These are phyloP conservation scores for Blastomyces percursus DNA, from an alignment of 2,329 filamentous ascomycete genomes.

Conservation along the genomic window DNA sequence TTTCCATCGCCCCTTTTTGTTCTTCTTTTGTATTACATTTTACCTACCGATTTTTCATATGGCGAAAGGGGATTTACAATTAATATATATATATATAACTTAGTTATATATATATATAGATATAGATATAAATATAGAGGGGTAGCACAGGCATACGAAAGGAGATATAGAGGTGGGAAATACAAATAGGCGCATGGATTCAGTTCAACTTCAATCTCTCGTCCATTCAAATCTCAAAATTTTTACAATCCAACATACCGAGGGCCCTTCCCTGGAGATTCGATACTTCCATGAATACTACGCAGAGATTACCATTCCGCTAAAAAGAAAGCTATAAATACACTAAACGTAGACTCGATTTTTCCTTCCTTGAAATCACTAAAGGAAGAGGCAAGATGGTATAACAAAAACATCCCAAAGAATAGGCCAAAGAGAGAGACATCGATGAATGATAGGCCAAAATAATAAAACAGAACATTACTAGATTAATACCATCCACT, in stretches of 20 bases:
- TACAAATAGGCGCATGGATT: not conserved
- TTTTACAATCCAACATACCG: no score
- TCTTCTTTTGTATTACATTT: not conserved
- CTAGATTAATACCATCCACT: not conserved
- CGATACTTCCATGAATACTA: no score
- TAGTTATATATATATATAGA: no score
- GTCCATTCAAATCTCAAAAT: not conserved
- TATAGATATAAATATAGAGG: constrained; percentile 1
- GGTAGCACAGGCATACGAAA: not conserved
- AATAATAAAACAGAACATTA: not conserved
- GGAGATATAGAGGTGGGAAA: not conserved
- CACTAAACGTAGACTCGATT: not conserved
- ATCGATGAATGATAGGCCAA: not conserved
- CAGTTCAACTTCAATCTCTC: not conserved
- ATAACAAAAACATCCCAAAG: not conserved
- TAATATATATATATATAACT: no score
- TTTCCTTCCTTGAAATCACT: not conserved
- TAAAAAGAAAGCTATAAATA: not conserved
- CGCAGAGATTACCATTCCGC: not conserved
- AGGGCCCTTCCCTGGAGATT: no score
- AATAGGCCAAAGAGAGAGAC: not conserved
- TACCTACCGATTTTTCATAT: no score
- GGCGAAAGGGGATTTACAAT: not conserved
- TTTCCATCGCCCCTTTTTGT: no score
- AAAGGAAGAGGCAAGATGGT: not conserved